A percentile compares a stretch with the other conserved stretches of the same genome.
These are phyloP conservation scores for Trichoderma oligosporum DNA, from an alignment of 2,329 filamentous ascomycete genomes.

Conservation along the genomic window DNA sequence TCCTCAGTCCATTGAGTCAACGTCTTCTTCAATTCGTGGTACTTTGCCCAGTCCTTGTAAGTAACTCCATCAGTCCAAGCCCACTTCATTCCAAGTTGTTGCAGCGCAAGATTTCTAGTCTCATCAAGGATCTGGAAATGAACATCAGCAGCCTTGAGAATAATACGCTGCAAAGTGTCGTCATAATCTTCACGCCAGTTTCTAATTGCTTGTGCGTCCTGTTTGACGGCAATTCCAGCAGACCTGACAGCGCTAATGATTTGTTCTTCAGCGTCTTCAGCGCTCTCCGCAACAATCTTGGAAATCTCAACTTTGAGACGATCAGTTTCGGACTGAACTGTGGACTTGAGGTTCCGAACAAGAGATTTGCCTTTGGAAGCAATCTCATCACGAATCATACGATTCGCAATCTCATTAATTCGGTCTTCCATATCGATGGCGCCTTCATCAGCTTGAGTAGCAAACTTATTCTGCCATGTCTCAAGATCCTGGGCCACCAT, in stretches of 20 bases:
- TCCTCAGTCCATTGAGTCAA: slow-evolving; percentile 83
- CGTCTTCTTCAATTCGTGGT: slow-evolving; percentile 78
- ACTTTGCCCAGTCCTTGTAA: slow-evolving; percentile 96
- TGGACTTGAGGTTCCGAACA: slow-evolving; percentile 64
- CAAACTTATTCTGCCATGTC: slow-evolving; percentile 85
- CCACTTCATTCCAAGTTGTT: slow-evolving; percentile 92
- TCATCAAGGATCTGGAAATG: slow-evolving; percentile 79
- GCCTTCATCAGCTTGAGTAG: slow-evolving; percentile 79
- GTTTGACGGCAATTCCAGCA: slow-evolving; percentile 70
- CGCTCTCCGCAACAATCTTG: slow-evolving; percentile 51
- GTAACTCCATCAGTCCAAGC: slow-evolving; percentile 93
- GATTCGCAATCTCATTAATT: slow-evolving; percentile 54
- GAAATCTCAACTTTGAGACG: slow-evolving; percentile 66
- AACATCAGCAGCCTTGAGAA: slow-evolving; percentile 69
- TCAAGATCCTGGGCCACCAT: slow-evolving; percentile 74
- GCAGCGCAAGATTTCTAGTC: slow-evolving; percentile 78
- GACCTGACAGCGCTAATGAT: slow-evolving; percentile 53
- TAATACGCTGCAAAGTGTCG: slow-evolving; percentile 61
- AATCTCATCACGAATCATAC: slow-evolving; percentile 61
- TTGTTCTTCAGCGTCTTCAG: slow-evolving; percentile 45
- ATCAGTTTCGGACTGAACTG: slow-evolving; percentile 59
- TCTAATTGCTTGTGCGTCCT: slow-evolving; percentile 71
- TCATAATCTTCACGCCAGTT: slow-evolving; percentile 73
- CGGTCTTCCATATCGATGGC: slow-evolving; percentile 67
- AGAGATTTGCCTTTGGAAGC: slow-evolving; percentile 62